These are phyloP conservation scores for Sugiyamaella lignohabitans DNA, from an alignment of 805 yeast species.

Conservation along the genomic window DNA sequence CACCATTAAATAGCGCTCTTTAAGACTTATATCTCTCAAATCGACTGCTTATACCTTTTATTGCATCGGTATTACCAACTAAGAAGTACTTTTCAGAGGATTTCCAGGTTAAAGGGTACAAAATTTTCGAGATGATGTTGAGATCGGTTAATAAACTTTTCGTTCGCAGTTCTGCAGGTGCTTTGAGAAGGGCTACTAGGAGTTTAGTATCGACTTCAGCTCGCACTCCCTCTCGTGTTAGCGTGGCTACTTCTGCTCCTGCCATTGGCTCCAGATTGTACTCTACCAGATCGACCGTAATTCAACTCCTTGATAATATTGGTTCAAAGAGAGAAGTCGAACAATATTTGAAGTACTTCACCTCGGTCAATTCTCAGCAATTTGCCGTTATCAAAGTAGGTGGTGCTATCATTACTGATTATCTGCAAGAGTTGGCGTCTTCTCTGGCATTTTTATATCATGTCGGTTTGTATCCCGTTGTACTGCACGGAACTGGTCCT, in stretches of 20 bases:
- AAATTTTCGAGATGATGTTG: neutral
- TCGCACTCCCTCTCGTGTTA: neutral
- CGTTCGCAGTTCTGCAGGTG: neutral
- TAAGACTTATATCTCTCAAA: too few species aligned
- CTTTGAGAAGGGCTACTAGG: too few species aligned
- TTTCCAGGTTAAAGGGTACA: too few species aligned
- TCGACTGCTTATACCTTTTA: too few species aligned
- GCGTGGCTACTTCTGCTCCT: neutral
- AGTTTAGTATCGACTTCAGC: too few species aligned
- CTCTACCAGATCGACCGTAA: conserved; percentile 85
- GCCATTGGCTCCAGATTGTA: conserved; percentile 4
- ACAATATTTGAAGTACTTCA: conserved; percentile 92
- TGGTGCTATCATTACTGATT: conserved; percentile 96
- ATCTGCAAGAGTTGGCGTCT: conserved; percentile 86
- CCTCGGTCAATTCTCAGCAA: conserved; percentile 80
- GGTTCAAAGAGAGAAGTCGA: conserved; percentile 98
- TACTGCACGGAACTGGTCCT: conserved; percentile 98
- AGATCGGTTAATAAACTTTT: neutral
- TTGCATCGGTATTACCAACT: too few species aligned
- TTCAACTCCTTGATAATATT: conserved; percentile 88
- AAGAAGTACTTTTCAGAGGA: too few species aligned
- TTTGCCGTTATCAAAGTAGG: conserved; percentile 99
- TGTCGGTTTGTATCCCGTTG: conserved; percentile 94
- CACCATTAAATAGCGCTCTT: too few species aligned
- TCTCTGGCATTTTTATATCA: conserved; percentile 94